Conservation (phyloP, 1,139 yeast genomes). For the Hanseniaspora gamundiae region DNA sequence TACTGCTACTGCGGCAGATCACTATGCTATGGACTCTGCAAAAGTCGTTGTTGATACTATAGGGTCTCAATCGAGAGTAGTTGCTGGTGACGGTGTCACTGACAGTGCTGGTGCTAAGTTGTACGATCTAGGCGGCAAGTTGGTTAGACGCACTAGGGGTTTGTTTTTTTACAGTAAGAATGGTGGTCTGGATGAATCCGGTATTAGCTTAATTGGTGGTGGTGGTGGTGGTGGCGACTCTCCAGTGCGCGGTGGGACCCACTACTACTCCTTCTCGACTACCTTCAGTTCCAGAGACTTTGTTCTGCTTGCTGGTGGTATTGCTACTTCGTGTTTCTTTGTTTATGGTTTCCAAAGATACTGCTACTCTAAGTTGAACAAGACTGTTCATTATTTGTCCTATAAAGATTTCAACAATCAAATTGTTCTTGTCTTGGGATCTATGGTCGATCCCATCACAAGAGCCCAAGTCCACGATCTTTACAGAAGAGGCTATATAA, state of each 20-base stretch:
- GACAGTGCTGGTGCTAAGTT: neutral
- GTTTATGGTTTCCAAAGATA: conserved; percentile 1
- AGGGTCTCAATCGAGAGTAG: neutral
- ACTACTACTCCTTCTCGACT: neutral
- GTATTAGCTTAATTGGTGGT: neutral
- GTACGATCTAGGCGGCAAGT: neutral
- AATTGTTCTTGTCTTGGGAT: conserved; percentile 22
- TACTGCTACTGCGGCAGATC: neutral
- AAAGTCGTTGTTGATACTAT: neutral
- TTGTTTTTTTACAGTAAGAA: neutral
- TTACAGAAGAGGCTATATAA: conserved; percentile 22
- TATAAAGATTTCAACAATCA: conserved; percentile 12
- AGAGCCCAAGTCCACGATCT: conserved; percentile 25
- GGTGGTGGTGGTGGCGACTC: too few relatives aligned
- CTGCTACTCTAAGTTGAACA: neutral
- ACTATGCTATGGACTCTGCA: neutral
- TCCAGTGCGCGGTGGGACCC: too few relatives aligned
- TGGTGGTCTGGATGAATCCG: neutral
- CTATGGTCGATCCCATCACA: conserved; percentile 24
- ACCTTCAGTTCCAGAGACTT: neutral
- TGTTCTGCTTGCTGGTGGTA: neutral
- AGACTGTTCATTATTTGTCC: neutral
- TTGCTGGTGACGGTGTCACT: neutral
- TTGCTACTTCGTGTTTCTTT: neutral
- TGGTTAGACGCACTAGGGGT: neutral